A percentile compares a stretch with the other conserved stretches of the same genome.
Evolutionary conservation across 2,329 filamentous ascomycete species (phyloP).

Genomic region (Pestalotiopsis sp.): DNA sequence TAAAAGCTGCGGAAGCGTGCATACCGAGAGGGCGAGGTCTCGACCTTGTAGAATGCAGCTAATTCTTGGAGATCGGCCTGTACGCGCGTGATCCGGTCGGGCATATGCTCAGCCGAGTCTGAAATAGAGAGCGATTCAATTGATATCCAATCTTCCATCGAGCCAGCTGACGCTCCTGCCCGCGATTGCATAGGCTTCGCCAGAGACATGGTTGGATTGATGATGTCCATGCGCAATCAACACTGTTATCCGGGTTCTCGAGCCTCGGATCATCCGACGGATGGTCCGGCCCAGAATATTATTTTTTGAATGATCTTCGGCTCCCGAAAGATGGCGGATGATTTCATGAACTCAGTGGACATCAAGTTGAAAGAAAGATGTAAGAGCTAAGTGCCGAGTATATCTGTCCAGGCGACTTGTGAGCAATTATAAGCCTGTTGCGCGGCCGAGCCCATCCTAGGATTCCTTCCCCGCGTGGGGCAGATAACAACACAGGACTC

Average conservation of each 20-base stretch:
- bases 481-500: neutral
- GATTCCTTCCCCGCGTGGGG: neutral
- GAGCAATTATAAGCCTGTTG: too few relatives aligned
- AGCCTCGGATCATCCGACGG: too few relatives aligned
- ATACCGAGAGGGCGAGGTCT: constrained; percentile 43
- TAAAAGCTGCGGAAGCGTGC: constrained; percentile 44
- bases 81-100: constrained; percentile 46
- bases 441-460: too few relatives aligned
- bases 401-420: too few relatives aligned
- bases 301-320: too few relatives aligned
- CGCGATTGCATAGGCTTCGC: neutral
- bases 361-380: too few relatives aligned
- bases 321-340: too few relatives aligned
- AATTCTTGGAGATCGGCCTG: constrained; percentile 49
- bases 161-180: neutral
- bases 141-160: neutral
- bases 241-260: too few relatives aligned
- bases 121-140: neutral
- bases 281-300: too few relatives aligned
- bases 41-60: constrained; percentile 50
- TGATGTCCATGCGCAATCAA: neutral
- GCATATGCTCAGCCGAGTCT: constrained; percentile 33
- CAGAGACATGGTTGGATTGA: neutral
- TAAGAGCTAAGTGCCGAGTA: too few relatives aligned
- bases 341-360: too few relatives aligned